Base-by-base conservation (phyloP, 345 rosid species). In the Aegle marmelos region DNA sequence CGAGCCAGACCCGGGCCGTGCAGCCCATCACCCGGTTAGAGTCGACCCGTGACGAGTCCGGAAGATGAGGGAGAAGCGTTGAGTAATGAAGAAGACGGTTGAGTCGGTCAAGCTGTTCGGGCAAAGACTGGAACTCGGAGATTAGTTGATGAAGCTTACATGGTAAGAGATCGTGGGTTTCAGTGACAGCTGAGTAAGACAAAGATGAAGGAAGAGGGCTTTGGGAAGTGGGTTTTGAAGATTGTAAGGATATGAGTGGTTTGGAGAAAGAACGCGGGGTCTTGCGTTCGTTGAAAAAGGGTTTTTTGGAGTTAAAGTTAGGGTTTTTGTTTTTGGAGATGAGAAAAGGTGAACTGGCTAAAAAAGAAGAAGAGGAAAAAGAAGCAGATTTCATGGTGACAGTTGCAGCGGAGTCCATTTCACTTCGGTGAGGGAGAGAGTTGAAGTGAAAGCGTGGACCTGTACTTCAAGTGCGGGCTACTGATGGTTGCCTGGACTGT, bases 11-110 rank as follows among this genome's bases (percentile, higher is more conserved):
- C 70, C 88, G 97, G 73, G 90, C 87, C 5, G 98, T 91, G 81
- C 99, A 97, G 31, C 99, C 99, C 99, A 93, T 92, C 76, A 97
- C 97, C 58, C 99, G 92, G 74, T 94, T 97, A 6, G 84, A 83
- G 41, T 91, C 93, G 57, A 83, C 85, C 64, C 92, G 88, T 24
- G 91, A 89, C 1, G 91, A 83, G 19, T 86, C 91, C 13, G 87
- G 87, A 53, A 94, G 85, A 5, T 82, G 83, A 73, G 92, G 87
- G 68, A 94, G 89, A 36, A 88, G 83, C 28, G 79, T 75, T 25
- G 97, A 93, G 76, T 88, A 84, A 65, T 83, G 90, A 41, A 97
- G 86, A 78, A 97, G 85, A 77, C 94, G 90, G 82, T 90, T 91
- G 50, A 94, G 87, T 34, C 96, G 87, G 82, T 93, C 94, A 24